Conservation (phyloP, 495 filamentous ascomycete genomes). For the Pyronema domesticum region DNA sequence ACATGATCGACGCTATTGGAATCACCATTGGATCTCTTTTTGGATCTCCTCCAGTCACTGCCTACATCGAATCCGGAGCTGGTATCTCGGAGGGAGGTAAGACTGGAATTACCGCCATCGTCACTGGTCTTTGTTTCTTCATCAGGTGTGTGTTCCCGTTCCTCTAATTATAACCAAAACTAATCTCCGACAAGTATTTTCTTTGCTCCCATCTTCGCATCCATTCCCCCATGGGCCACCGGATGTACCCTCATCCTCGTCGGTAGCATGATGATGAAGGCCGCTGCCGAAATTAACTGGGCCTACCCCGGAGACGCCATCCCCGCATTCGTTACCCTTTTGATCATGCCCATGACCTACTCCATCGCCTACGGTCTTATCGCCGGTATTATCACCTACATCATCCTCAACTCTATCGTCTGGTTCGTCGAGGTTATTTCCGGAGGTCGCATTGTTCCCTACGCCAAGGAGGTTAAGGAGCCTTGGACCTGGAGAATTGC, state of each 20-base stretch:
- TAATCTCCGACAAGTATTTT: conserved; percentile 37
- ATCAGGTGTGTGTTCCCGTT: conserved; percentile 25
- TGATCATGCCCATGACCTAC: conserved; percentile 65
- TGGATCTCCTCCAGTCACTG: conserved; percentile 58
- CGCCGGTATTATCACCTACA: conserved; percentile 59
- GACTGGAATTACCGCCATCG: conserved; percentile 63
- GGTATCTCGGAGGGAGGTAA: conserved; percentile 70
- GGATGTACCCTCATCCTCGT: conserved; percentile 67
- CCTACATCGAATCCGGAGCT: conserved; percentile 67
- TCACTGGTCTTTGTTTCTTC: conserved; percentile 65
- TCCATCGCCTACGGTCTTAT: conserved; percentile 66
- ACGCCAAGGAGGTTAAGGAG: conserved; percentile 54
- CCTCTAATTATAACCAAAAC: neutral
- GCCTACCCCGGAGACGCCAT: conserved; percentile 49
- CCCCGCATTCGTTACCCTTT: conserved; percentile 63
- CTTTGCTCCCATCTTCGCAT: conserved; percentile 73
- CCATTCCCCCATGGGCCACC: conserved; percentile 69
- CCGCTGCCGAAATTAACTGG: conserved; percentile 70
- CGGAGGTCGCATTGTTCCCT: conserved; percentile 49
- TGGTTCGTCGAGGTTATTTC: conserved; percentile 47
- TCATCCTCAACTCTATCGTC: conserved; percentile 44
- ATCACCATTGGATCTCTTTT: conserved; percentile 63
- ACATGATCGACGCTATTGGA: conserved; percentile 57
- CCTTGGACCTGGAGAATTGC: conserved; percentile 51
- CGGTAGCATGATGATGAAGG: conserved; percentile 60